Evolutionary conservation across 2,329 filamentous ascomycete species (phyloP).

Genomic region (Neofusicoccum sp.): DNA sequence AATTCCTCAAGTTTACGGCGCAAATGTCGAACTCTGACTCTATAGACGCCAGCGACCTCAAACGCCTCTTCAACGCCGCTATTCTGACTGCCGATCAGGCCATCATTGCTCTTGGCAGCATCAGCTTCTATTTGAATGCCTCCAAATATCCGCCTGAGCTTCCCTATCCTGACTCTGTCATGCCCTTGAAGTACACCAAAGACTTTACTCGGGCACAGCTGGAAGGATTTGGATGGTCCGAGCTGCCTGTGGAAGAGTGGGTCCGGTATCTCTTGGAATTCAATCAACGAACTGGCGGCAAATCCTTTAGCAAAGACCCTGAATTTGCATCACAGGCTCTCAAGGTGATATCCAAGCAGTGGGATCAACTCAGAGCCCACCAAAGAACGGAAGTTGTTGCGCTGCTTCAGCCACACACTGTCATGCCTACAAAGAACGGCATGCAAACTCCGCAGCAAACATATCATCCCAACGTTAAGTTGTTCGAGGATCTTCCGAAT

Average conservation of each 20-base stretch:
- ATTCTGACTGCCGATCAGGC: conserved; percentile 60
- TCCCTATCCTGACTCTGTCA: conserved; percentile 27
- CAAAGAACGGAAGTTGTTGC: conserved; percentile 65
- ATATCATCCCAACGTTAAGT: conserved; percentile 88
- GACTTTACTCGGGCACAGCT: conserved; percentile 66
- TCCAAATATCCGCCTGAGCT: conserved; percentile 56
- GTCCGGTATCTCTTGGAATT: conserved; percentile 53
- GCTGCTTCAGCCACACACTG: conserved; percentile 64
- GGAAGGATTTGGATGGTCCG: conserved; percentile 79
- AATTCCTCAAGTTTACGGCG: conserved; percentile 82
- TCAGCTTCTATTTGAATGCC: conserved; percentile 79
- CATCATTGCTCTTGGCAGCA: conserved; percentile 73
- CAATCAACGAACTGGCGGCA: conserved; percentile 33
- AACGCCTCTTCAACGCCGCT: conserved; percentile 73
- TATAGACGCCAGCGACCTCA: conserved; percentile 66
- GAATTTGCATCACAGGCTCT: conserved; percentile 77
- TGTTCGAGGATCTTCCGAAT: conserved; percentile 90
- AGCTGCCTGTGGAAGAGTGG: conserved; percentile 84
- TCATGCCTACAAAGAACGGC: conserved; percentile 87
- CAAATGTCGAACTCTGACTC: conserved; percentile 70
- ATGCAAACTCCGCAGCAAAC: conserved; percentile 84
- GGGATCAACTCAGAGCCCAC: conserved; percentile 71
- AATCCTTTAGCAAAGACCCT: conserved; percentile 67
- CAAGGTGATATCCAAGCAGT: conserved; percentile 79
- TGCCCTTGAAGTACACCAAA: conserved; percentile 81